Evolutionary conservation across 768 basidiomycete genomes (phyloP), one percentile per base, ranked within the genome.

Genomic region (Rhodotorula kratochvilovae): DNA sequence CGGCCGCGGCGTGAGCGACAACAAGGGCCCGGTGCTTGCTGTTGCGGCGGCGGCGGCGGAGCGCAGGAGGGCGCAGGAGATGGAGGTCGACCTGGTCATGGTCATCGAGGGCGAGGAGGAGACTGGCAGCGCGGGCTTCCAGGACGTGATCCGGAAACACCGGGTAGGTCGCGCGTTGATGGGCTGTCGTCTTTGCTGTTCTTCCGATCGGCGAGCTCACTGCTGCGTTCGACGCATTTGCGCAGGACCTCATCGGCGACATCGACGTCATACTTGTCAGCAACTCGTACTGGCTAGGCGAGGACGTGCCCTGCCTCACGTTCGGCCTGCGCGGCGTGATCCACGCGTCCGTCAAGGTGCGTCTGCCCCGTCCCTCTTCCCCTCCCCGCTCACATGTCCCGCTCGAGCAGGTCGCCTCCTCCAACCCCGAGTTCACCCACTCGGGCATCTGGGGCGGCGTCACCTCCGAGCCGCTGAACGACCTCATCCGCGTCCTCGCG

Each of bases 51-150:
- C 96, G 1, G 92, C 89, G 19, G 90, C 92, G 0, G 87, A 90
- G 31, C 79, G 98, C 55, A 85, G 93, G 6, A 83, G 87, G 36
- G 82, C 83, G 21, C 84, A 92, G 2, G 85, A 87, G 19, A 85
- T 99, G 5, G 90, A 86, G 33, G 84, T 93, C 0, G 96, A 99
- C 78, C 79, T 99, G 2, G 87, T 97, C 11, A 87, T 98, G 79
- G 80, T 97, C 62, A 87, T 98, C 25, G 96, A 99, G 81, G 96
- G 96, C 0, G 95, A 98, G 79, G 96, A 96, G 79, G 96, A 99
- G 79, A 87, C 87, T n/a, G 95, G 95, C 2, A 95, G 92, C 78
- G 80, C 84, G 10, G 92, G 94, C 0, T 94, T 99, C 77, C 84
- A 82, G 50, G 86, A 90, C n/a, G 85, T 89, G 4, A 89, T 97